Conservation (phyloP, 2,329 filamentous ascomycete species). For the Nothomitra cinnamomea region DNA sequence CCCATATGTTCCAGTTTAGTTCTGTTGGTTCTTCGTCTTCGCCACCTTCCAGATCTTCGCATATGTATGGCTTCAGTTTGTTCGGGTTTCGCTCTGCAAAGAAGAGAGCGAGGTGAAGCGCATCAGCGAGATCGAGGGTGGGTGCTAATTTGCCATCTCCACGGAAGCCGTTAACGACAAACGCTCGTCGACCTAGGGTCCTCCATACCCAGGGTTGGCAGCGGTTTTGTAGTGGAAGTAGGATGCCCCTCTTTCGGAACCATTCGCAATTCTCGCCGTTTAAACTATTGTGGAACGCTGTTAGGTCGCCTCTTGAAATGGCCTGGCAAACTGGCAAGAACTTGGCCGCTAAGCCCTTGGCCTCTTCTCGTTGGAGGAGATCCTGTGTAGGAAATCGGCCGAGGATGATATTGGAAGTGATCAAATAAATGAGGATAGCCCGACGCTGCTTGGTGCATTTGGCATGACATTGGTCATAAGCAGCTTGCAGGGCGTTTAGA, state of each 20-base stretch:
- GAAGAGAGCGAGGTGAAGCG: slow-evolving; percentile 46
- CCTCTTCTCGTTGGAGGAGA: slow-evolving; percentile 55
- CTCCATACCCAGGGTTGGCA: slow-evolving; percentile 75
- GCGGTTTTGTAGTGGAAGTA: slow-evolving; percentile 58
- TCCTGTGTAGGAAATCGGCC: slow-evolving; percentile 59
- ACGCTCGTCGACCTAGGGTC: slow-evolving; percentile 59
- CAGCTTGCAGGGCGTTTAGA: slow-evolving; percentile 54
- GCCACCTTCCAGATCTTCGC: slow-evolving; percentile 28
- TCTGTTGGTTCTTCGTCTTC: slow-evolving; percentile 12
- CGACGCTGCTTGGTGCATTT: slow-evolving; percentile 48
- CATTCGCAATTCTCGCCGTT: slow-evolving; percentile 42
- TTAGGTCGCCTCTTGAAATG: slow-evolving; percentile 57
- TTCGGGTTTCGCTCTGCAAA: slow-evolving; percentile 34
- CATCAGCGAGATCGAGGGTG: slow-evolving; percentile 53
- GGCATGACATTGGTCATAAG: slow-evolving; percentile 60
- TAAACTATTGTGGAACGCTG: slow-evolving; percentile 54
- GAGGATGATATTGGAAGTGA: slow-evolving; percentile 66
- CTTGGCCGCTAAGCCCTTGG: slow-evolving; percentile 41
- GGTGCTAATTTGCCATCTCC: slow-evolving; percentile 49
- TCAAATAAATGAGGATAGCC: slow-evolving; percentile 67
- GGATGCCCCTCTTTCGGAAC: slow-evolving; percentile 59
- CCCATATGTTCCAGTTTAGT: slow-evolving; percentile 34
- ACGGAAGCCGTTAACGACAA: slow-evolving; percentile 60
- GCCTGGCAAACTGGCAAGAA: slow-evolving; percentile 60
- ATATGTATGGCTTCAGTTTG: slow-evolving; percentile 19